Conservation (phyloP, 2,329 filamentous ascomycete genomes). For the Botrytis elliptica region DNA sequence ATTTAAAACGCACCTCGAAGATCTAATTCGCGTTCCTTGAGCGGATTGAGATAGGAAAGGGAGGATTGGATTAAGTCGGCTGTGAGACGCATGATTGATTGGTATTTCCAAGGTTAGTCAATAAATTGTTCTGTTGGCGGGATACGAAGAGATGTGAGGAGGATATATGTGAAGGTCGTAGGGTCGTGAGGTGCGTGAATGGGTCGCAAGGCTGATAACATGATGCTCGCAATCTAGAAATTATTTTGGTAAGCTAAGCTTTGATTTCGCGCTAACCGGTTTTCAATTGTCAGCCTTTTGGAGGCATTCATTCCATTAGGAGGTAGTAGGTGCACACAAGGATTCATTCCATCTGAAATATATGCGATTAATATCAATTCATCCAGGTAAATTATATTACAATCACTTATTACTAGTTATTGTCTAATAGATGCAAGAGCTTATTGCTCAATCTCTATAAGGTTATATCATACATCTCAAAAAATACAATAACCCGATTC, state of each 20-base stretch:
- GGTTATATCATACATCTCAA: slow-evolving; percentile 1
- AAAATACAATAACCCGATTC: neutral
- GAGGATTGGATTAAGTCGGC: slow-evolving; percentile 91
- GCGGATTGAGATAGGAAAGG: slow-evolving; percentile 96
- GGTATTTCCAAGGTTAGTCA: neutral
- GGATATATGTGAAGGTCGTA: neutral
- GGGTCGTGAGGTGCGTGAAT: neutral
- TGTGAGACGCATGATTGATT: slow-evolving; percentile 77
- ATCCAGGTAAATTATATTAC: neutral
- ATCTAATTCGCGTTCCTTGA: slow-evolving; percentile 98
- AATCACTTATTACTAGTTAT: neutral
- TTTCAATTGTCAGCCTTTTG: slow-evolving; percentile 8
- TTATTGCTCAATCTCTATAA: neutral
- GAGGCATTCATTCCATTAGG: neutral
- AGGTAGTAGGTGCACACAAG: neutral
- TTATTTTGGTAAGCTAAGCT: slow-evolving; percentile 16
- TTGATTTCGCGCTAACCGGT: slow-evolving; percentile 3
- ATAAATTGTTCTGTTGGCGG: neutral
- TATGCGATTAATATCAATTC: neutral
- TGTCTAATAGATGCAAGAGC: neutral
- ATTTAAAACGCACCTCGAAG: slow-evolving; percentile 82
- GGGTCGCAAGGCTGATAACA: slow-evolving; percentile 12
- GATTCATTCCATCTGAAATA: neutral
- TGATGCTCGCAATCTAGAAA: slow-evolving; percentile 10
- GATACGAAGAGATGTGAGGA: slow-evolving; percentile 7